Evolutionary conservation across 2,329 filamentous ascomycete genomes (phyloP), one percentile per base, ranked within the genome.

Genomic region (Tricladium varicosporioides): DNA sequence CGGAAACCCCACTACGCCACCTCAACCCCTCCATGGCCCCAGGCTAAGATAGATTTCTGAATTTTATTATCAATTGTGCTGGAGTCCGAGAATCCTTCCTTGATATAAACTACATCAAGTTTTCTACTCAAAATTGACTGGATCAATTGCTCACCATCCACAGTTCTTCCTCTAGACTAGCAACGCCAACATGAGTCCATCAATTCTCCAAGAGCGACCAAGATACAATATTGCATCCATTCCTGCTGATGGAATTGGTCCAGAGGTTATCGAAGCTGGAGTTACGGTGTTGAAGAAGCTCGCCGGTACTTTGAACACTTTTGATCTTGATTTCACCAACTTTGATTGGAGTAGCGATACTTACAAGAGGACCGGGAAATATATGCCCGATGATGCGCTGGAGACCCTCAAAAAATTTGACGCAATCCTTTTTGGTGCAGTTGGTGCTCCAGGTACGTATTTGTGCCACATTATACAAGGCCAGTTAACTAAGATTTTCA

Each of bases 191-290:
- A 27, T 27, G 22, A 27, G 22, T 27, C 22, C 22, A 27, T 27
- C 22, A 27, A 27, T 27, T 27, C 22, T 27, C 22, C 22, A 27
- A 27, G 22, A 27, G 22, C 22, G 22, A 3, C 22, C 22, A 27
- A 27, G 22, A 14, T 81, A 81, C 68, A 76, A 73, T 63, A 80
- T 86, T 61, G 80, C 83, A 56, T 80, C 82, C 19, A 84, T 87
- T 59, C 80, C 84, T 7, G 82, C 81, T 13, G 83, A 87, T 67
- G 83, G 85, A 22, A 86, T 88, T 51, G 84, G 85, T 27, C 76
- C 77, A 1, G 84, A 87, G 68, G 83, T 87, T n/a, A 77, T 86
- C 32, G 73, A 77, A 27, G 82, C 82, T 1, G 79, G 82, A 2
- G 81, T 88, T 8, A 74, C 79, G 44, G 87, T 86, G 0, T 71